A percentile compares a stretch with the other conserved stretches of the same genome.
These are phyloP conservation scores for Pleodorina starrii DNA, from an alignment of 139 green algal species.

Conservation along the genomic window DNA sequence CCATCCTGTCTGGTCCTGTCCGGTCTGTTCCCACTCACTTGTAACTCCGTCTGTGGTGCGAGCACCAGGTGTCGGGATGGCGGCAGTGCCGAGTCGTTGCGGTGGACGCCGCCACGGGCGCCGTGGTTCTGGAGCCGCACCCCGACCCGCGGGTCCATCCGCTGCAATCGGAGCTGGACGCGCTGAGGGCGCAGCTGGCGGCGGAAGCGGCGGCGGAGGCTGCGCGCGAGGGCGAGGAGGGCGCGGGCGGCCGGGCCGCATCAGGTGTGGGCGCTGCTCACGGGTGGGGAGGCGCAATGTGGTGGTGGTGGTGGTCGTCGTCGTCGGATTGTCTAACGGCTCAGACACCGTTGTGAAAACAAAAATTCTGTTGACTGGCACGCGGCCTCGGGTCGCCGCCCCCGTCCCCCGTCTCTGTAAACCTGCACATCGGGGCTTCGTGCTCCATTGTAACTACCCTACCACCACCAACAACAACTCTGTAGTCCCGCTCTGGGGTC, in stretches of 20 bases:
- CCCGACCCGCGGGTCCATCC: conserved; percentile 29
- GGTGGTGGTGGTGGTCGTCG: too few relatives aligned
- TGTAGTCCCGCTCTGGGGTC: too few relatives aligned
- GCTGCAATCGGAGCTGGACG: not conserved
- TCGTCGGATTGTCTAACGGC: too few relatives aligned
- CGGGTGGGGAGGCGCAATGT: not conserved
- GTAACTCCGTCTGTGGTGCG: not conserved
- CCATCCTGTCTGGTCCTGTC: not conserved
- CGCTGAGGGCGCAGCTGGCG: not conserved
- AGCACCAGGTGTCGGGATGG: conserved; percentile 6
- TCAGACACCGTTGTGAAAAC: too few relatives aligned
- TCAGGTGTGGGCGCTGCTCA: not conserved
- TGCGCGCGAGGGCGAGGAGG: not conserved
- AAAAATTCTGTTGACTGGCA: too few relatives aligned
- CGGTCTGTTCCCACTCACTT: not conserved
- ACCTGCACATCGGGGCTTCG: too few relatives aligned
- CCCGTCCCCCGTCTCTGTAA: too few relatives aligned
- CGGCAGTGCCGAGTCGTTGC: not conserved
- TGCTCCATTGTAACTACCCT: too few relatives aligned
- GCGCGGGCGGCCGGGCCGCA: not conserved
- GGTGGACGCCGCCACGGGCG: not conserved
- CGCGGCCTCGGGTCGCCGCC: too few relatives aligned
- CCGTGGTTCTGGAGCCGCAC: conserved; percentile 17
- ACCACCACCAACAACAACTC: too few relatives aligned
- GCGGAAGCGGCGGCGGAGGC: conserved; percentile 18